Evolutionary conservation across 1,284 basidiomycete species (phyloP), one percentile per base, ranked within the genome.

Genomic region (Farysia itapuensis): DNA sequence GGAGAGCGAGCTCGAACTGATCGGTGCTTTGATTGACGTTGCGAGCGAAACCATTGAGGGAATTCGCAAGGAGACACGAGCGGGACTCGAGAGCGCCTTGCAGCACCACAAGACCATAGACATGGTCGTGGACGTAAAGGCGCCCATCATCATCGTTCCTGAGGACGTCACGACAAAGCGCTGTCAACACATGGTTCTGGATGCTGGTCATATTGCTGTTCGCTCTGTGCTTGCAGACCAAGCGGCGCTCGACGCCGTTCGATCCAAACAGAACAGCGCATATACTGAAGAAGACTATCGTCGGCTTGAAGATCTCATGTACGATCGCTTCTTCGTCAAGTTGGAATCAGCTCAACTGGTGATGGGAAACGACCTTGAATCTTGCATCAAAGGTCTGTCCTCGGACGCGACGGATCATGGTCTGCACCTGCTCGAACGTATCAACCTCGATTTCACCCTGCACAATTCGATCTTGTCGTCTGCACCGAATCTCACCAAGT

Each of bases 181-280:
- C 25, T 88, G 90, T 77, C 90, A 85, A 65, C 88, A 96, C 75
- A 82, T 98, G 35, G 85, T 99, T 13, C 82, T 99, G 37, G 95
- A 99, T 76, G 95, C 95, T 7, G 95, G 95, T 69, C 94, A 97
- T 76, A 95, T 99, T 61, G 84, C 91, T 1, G 86, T 99, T 32
- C 86, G 88, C 69, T 95, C 91, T 70, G 84, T 94, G 47, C 82
- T 97, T 1, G 94, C 87, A 2, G 85, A 90, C 71, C 90, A 96
- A 79, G 82, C 84, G 20, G 84, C 86, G 2, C 82, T 96, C 40
- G 83, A 86, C 35, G 85, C 86, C 28, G 84, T 98, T 23, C 85
- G 90, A 31, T 81, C 85, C 50, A 97, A 97, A 78, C 86, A 89
- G 47, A 87, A 88, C 37, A 84, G 87, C 71, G 82, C 88, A 70